These are phyloP conservation scores for Phytophthora lateralis DNA, from an alignment of 352 stramenopile genomes.

Conservation along the genomic window DNA sequence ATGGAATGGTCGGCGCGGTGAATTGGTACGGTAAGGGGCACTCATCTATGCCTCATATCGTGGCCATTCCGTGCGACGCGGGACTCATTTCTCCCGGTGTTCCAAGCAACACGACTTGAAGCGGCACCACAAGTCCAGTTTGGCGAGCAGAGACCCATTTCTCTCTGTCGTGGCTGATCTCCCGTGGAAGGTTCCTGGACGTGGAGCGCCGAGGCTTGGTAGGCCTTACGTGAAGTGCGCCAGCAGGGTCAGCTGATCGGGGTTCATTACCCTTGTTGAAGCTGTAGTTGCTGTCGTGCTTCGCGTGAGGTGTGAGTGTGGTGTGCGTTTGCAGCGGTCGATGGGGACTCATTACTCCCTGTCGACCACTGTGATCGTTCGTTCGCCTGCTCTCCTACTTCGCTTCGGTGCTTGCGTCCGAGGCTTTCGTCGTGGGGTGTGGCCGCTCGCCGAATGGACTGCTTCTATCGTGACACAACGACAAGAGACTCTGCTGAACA, in stretches of 20 bases:
- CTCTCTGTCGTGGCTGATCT: constrained; percentile 20
- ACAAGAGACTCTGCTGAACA: too few relatives aligned
- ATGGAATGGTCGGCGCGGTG: background rate
- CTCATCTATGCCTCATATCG: constrained; percentile 36
- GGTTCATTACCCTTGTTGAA: constrained; percentile 42
- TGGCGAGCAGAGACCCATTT: constrained; percentile 34
- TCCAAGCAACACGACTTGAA: too few relatives aligned
- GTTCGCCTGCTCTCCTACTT: constrained; percentile 12
- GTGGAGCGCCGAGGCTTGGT: constrained; percentile 12
- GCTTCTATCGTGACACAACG: too few relatives aligned
- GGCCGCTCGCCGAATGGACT: background rate
- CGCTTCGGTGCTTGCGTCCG: constrained; percentile 7
- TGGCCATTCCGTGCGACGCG: too few relatives aligned
- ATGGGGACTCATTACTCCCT: constrained; percentile 42
- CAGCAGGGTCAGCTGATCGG: constrained; percentile 31
- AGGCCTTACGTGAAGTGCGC: constrained; percentile 14
- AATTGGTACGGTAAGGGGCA: constrained; percentile 13
- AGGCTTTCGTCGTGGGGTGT: constrained; percentile 7
- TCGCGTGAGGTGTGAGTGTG: constrained; percentile 24
- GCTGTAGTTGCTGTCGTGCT: constrained; percentile 22
- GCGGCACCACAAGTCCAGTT: too few relatives aligned
- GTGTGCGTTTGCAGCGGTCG: constrained; percentile 6
- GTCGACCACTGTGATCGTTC: constrained; percentile 7
- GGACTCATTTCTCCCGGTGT: too few relatives aligned
- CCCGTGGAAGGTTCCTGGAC: constrained; percentile 9